These are phyloP conservation scores for Cordyceps pruinosa DNA, from an alignment of 2,329 filamentous ascomycete genomes.

Conservation along the genomic window DNA sequence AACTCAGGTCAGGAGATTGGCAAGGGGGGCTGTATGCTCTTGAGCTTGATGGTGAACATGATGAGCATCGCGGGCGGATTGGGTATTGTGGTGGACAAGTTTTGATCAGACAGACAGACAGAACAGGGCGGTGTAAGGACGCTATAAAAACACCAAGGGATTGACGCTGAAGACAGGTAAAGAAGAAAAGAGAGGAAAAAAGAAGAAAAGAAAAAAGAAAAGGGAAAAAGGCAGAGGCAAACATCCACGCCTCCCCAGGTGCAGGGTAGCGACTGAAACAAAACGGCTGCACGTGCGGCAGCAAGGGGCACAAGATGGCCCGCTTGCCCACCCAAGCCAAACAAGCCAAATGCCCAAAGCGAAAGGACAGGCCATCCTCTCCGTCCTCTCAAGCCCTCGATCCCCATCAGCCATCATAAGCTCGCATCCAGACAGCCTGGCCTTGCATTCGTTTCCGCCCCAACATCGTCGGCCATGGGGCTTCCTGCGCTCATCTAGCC, in stretches of 20 bases:
- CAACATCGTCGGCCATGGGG: background rate
- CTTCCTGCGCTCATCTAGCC: background rate
- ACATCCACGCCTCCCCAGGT: background rate
- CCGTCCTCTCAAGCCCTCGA: slow-evolving; percentile 2
- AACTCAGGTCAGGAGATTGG: no score
- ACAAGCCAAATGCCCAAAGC: no score
- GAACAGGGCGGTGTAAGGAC: no score
- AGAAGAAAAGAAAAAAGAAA: background rate
- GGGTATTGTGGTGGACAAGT: no score
- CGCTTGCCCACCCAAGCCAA: slow-evolving; percentile 2
- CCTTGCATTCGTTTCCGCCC: slow-evolving; percentile 4
- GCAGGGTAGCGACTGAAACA: slow-evolving; percentile 9
- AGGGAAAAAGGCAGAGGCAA: no score
- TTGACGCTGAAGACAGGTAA: background rate
- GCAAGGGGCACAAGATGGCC: background rate
- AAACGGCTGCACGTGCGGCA: slow-evolving; percentile 9
- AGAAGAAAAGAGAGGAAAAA: background rate
- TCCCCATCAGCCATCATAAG: background rate
- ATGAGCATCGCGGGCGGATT: background rate
- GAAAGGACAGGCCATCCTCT: slow-evolving; percentile 1
- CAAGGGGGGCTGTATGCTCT: no score
- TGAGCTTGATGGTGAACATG: background rate
- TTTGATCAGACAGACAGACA: no score
- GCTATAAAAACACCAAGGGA: no score
- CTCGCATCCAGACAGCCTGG: slow-evolving; percentile 7